Evolutionary conservation across 768 basidiomycete species (phyloP).

Genomic region (Psilocybe tampanensis): DNA sequence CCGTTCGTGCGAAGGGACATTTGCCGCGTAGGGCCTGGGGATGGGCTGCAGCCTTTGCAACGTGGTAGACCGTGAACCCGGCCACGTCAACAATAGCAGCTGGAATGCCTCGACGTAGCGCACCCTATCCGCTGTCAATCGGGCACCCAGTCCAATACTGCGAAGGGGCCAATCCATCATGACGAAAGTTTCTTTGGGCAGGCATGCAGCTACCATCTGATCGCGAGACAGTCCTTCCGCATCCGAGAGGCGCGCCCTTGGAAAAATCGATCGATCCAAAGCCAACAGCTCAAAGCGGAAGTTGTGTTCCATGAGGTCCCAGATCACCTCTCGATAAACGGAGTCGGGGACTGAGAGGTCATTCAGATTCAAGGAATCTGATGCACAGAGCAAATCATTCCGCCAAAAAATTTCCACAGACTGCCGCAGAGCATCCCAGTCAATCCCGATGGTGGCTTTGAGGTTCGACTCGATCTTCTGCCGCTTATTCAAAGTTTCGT

Average conservation of each 20-base stretch:
- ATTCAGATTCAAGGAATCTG: background rate
- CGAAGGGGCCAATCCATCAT: background rate
- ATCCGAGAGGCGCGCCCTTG: background rate
- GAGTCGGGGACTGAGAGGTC: background rate
- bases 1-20: too few species aligned
- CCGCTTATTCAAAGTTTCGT: background rate
- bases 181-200: background rate
- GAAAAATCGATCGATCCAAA: background rate
- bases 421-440: too few species aligned
- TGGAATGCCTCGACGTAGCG: background rate
- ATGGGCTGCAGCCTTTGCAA: background rate
- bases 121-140: background rate
- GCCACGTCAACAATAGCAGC: background rate
- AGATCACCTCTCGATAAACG: background rate
- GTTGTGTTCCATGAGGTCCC: conserved; percentile 3
- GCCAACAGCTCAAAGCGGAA: background rate
- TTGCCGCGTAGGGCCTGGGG: too few species aligned
- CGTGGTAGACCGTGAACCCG: background rate
- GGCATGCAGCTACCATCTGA: background rate
- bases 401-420: too few species aligned
- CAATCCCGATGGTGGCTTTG: background rate
- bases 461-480: background rate
- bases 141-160: background rate
- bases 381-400: background rate
- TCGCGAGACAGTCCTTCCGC: background rate